These are phyloP conservation scores for Vaucheria bursata DNA, from an alignment of 352 stramenopile species.

Conservation along the genomic window DNA sequence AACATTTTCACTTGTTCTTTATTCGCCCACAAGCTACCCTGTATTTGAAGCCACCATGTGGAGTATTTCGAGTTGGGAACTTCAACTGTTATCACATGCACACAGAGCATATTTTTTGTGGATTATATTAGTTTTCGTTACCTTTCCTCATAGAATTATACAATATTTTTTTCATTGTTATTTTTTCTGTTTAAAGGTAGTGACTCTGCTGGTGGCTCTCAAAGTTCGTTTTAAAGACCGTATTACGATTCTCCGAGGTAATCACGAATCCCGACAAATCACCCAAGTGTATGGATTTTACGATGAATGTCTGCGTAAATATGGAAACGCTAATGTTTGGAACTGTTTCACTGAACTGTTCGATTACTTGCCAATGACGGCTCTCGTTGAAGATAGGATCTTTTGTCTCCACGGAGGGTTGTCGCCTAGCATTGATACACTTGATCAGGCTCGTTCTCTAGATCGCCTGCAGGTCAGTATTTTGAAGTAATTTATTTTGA, in stretches of 20 bases:
- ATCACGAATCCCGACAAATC: conserved; percentile 93
- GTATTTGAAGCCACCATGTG: background rate
- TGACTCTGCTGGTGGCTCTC: conserved; percentile 73
- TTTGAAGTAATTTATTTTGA: background rate
- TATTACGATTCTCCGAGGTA: conserved; percentile 77
- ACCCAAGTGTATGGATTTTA: conserved; percentile 94
- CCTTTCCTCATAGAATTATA: conserved; percentile 72
- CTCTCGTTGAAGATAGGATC: conserved; percentile 84
- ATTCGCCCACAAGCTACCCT: too few relatives aligned
- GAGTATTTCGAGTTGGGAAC: background rate
- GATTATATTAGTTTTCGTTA: conserved; percentile 55
- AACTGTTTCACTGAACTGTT: conserved; percentile 81
- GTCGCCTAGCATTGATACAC: conserved; percentile 69
- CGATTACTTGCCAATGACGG: conserved; percentile 89
- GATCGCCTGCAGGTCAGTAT: conserved; percentile 72
- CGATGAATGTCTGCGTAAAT: conserved; percentile 96
- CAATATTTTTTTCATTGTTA: conserved; percentile 52
- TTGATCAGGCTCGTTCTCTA: conserved; percentile 84
- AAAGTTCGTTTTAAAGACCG: conserved; percentile 87
- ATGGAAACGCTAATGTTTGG: conserved; percentile 97
- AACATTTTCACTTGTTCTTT: too few relatives aligned
- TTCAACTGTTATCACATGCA: background rate
- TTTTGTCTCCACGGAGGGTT: conserved; percentile 60
- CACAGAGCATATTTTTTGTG: background rate
- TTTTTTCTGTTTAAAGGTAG: conserved; percentile 48